These are phyloP conservation scores for Pisolithus thermaeus DNA, from an alignment of 1,284 basidiomycete genomes.

Conservation along the genomic window DNA sequence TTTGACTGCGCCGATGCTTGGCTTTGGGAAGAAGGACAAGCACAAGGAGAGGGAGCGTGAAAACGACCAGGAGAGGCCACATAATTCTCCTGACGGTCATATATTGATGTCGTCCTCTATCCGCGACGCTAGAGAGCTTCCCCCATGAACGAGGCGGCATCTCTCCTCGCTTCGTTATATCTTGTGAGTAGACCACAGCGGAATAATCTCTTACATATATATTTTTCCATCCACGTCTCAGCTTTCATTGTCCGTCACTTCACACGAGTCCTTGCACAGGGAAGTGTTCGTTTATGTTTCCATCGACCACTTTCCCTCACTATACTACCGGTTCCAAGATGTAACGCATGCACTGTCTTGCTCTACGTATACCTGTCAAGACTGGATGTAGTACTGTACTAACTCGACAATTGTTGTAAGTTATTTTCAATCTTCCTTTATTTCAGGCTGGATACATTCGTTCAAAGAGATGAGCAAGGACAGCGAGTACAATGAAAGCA, in stretches of 20 bases:
- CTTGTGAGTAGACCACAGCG: slow-evolving; percentile 2
- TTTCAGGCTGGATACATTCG: slow-evolving; percentile 1
- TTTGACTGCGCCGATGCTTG: slow-evolving; percentile 54
- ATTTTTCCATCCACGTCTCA: slow-evolving; percentile 7
- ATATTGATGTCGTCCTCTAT: slow-evolving; percentile 6
- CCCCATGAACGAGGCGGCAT: neutral
- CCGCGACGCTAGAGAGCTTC: neutral
- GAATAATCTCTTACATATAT: slow-evolving; percentile 9
- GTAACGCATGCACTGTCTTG: no score
- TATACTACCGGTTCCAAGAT: no score
- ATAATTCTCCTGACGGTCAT: slow-evolving; percentile 1
- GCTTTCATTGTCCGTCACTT: neutral
- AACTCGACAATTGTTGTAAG: slow-evolving; percentile 14
- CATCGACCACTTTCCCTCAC: no score
- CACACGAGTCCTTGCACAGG: neutral
- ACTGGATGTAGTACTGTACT: slow-evolving; percentile 20
- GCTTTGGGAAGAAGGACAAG: slow-evolving; percentile 50
- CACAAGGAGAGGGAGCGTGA: slow-evolving; percentile 21
- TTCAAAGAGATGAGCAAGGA: neutral
- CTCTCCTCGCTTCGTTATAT: neutral
- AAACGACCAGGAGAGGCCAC: neutral
- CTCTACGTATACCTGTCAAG: slow-evolving; percentile 21
- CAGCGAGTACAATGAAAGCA: slow-evolving; percentile 7
- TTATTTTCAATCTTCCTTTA: slow-evolving; percentile 8
- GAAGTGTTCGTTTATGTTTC: neutral